phyloP scores from a whole-genome alignment of 257 asterid genomes.

The Nicotiana benthamiana region DNA sequence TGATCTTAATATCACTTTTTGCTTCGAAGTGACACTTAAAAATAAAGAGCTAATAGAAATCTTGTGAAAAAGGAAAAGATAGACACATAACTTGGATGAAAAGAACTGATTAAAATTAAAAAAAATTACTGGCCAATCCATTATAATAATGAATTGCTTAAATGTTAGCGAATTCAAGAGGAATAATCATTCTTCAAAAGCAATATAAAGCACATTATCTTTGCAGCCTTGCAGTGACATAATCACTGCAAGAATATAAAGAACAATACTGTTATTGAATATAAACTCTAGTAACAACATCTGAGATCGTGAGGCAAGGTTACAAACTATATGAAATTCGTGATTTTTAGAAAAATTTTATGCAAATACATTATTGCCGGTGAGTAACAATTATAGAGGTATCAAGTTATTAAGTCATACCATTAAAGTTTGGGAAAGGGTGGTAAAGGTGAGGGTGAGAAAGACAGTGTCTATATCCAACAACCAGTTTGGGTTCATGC shows the following conservation, averaged over 20 bases:
- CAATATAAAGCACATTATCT: neutral
- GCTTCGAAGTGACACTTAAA: neutral
- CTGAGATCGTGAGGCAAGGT: neutral
- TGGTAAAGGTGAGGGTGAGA: no score
- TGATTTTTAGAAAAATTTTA: no score
- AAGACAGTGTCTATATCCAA: no score
- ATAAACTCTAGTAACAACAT: neutral
- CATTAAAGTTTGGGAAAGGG: no score
- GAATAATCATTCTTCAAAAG: neutral
- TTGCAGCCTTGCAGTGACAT: neutral
- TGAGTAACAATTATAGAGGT: no score
- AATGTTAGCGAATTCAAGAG: neutral
- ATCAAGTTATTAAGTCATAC: no score
- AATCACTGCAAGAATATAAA: neutral
- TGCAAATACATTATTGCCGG: no score
- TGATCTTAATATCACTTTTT: neutral
- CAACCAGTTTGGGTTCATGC: no score
- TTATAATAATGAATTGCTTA: neutral
- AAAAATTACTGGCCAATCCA: neutral
- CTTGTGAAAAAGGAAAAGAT: neutral
- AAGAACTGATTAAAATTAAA: neutral
- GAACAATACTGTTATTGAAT: neutral
- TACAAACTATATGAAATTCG: neutral
- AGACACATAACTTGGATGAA: neutral
- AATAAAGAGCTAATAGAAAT: neutral